Percentiles rank a stretch among this genome's conserved stretches.
phyloP scores from a whole-genome alignment of 2,329 filamentous ascomycete species.

The Penicillium palitans region DNA sequence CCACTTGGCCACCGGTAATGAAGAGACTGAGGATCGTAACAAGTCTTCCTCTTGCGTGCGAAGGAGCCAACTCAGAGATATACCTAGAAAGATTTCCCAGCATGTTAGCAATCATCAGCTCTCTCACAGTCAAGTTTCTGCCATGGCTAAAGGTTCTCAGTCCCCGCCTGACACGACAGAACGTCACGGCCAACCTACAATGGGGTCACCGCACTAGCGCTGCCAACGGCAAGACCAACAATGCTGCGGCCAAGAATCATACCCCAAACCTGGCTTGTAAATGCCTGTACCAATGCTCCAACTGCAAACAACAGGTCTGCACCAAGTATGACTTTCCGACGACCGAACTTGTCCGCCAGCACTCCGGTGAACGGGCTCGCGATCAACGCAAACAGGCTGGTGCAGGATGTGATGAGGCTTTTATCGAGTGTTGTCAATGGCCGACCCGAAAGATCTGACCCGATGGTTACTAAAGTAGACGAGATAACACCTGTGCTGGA shows the following conservation, averaged over 20 bases:
- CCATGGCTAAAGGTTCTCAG: not conserved
- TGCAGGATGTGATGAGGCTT: conserved; percentile 58
- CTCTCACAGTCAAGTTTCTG: not conserved
- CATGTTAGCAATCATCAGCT: conserved; percentile 2
- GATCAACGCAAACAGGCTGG: conserved; percentile 58
- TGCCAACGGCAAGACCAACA: conserved; percentile 50
- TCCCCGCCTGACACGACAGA: not conserved
- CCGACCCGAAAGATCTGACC: conserved; percentile 53
- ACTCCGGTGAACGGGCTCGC: conserved; percentile 57
- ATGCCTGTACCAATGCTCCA: conserved; percentile 47
- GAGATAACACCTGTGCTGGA: conserved; percentile 61
- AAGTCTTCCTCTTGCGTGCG: conserved; percentile 71
- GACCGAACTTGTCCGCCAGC: conserved; percentile 52
- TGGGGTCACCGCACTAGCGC: conserved; percentile 73
- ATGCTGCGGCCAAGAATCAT: conserved; percentile 51
- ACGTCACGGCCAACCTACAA: conserved; percentile 47
- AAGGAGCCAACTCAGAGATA: conserved; percentile 81
- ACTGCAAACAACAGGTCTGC: conserved; percentile 49
- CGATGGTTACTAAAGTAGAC: conserved; percentile 59
- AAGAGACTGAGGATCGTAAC: conserved; percentile 81
- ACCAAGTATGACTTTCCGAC: conserved; percentile 50
- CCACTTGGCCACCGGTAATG: conserved; percentile 83
- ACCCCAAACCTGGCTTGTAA: conserved; percentile 42
- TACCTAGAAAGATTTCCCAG: conserved; percentile 51
- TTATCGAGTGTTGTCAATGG: conserved; percentile 57